These are phyloP conservation scores for Haemoproteus tartakovskyi DNA, from an alignment of 169 alveolate species.

Conservation along the genomic window DNA sequence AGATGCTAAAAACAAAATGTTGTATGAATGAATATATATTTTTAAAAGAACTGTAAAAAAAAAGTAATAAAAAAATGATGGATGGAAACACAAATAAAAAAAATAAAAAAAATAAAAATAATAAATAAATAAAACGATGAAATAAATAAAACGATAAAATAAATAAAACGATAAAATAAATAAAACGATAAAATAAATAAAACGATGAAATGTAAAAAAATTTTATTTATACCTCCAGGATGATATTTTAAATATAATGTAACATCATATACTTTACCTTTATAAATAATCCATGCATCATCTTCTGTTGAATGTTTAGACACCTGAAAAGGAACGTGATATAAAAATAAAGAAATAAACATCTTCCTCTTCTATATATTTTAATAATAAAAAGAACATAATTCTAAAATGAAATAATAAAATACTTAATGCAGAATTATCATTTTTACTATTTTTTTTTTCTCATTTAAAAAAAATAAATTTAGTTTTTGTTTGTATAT, in stretches of 20 bases:
- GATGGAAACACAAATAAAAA: too few species aligned
- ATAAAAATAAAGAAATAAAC: not conserved
- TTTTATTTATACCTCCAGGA: conserved; percentile 77
- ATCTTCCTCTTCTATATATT: not conserved
- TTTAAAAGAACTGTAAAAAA: too few species aligned
- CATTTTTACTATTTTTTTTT: too few species aligned
- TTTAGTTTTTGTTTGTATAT: too few species aligned
- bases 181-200: too few species aligned
- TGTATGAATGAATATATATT: not conserved
- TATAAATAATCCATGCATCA: conserved; percentile 78
- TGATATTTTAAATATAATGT: conserved; percentile 73
- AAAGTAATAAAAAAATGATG: too few species aligned
- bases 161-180: too few species aligned
- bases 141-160: not conserved
- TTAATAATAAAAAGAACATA: too few species aligned
- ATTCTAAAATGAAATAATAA: too few species aligned
- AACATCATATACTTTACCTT: conserved; percentile 78
- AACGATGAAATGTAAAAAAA: not conserved
- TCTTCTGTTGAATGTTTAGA: conserved; percentile 66
- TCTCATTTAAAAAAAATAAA: too few species aligned
- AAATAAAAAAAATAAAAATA: too few species aligned
- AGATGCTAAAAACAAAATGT: not conserved
- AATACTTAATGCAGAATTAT: too few species aligned
- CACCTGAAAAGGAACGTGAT: conserved; percentile 34
- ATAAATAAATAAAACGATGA: not conserved